Percentiles rank a stretch among this genome's conserved stretches.
phyloP scores from a whole-genome alignment of 805 yeast genomes.

The Saccharomycodes ludwigii region DNA sequence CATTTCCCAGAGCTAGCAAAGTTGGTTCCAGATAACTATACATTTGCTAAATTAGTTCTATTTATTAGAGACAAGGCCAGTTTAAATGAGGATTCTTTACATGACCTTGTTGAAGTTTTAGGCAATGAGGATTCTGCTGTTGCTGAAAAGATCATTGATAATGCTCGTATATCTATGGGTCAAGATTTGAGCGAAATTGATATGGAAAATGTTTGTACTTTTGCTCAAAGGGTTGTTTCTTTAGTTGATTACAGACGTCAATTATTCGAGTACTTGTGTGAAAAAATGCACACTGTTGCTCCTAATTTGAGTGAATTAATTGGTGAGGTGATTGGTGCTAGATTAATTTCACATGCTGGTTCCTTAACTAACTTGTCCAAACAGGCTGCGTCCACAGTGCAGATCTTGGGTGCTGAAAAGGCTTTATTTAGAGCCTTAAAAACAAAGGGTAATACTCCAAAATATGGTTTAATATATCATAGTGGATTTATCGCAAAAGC shows the following conservation, averaged over 20 bases:
- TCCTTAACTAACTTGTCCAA: constrained; percentile 91
- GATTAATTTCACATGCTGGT: constrained; percentile 97
- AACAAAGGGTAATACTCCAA: constrained; percentile 94
- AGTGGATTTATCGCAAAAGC: constrained; percentile 92
- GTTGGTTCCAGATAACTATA: constrained; percentile 80
- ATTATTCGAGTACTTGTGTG: constrained; percentile 75
- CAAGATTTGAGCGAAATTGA: constrained; percentile 94
- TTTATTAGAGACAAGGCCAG: constrained; percentile 80
- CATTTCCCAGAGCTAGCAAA: constrained; percentile 95
- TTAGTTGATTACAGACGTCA: constrained; percentile 82
- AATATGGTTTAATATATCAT: constrained; percentile 90
- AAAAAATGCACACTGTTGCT: constrained; percentile 96
- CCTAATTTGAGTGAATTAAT: constrained; percentile 93
- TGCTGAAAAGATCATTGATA: constrained; percentile 85
- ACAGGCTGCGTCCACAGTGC: constrained; percentile 98
- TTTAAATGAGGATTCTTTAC: constrained; percentile 68
- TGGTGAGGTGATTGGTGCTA: constrained; percentile 98
- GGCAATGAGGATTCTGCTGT: constrained; percentile 84
- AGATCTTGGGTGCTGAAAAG: constrained; percentile 95
- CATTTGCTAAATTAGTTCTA: constrained; percentile 70
- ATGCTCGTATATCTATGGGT: constrained; percentile 97
- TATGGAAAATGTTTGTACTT: constrained; percentile 79
- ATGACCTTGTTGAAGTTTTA: constrained; percentile 75
- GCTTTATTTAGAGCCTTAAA: constrained; percentile 92
- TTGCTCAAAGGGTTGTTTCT: constrained; percentile 88